Evolutionary conservation across 352 stramenopile species (phyloP).

Genomic region (Pythium myriotylum): DNA sequence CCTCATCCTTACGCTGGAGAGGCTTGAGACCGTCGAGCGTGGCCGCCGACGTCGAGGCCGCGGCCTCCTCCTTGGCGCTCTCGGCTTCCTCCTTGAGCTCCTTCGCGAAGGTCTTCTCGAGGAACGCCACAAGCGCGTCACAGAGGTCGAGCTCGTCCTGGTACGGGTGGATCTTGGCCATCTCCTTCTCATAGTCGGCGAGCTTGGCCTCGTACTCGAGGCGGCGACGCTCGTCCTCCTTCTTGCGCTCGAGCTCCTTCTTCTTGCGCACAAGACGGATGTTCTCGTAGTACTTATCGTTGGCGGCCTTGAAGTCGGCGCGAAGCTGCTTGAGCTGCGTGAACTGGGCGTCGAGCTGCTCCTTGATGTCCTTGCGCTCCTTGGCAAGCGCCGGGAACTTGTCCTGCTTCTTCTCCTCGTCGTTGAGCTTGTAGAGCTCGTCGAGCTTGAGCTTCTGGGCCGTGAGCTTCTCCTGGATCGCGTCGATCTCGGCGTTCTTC

Average conservation of each 20-base stretch:
- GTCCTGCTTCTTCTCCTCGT: constrained; percentile 88
- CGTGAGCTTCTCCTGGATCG: constrained; percentile 92
- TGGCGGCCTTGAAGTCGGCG: constrained; percentile 90
- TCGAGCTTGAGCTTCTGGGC: constrained; percentile 89
- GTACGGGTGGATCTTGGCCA: constrained; percentile 95
- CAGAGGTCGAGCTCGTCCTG: constrained; percentile 97
- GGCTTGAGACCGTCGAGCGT: constrained; percentile 94
- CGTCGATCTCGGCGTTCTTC: constrained; percentile 96
- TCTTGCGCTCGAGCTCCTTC: constrained; percentile 82
- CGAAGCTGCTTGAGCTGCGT: constrained; percentile 86
- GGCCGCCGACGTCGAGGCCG: constrained; percentile 42
- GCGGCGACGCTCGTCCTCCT: constrained; percentile 78
- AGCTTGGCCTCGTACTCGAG: constrained; percentile 94
- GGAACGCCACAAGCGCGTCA: constrained; percentile 92
- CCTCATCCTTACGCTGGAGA: constrained; percentile 83
- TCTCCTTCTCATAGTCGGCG: constrained; percentile 95
- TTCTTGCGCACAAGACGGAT: constrained; percentile 86
- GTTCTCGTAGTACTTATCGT: constrained; percentile 95
- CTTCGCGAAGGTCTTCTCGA: constrained; percentile 92
- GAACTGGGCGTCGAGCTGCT: constrained; percentile 91
- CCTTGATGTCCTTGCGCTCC: constrained; percentile 90
- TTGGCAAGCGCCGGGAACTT: constrained; percentile 81
- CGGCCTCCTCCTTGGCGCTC: constrained; percentile 33
- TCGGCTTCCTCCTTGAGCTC: constrained; percentile 65
- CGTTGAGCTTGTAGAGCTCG: constrained; percentile 87